Evolutionary conservation across 1,139 yeast genomes (phyloP).

Genomic region (Candida sanyaensis): DNA sequence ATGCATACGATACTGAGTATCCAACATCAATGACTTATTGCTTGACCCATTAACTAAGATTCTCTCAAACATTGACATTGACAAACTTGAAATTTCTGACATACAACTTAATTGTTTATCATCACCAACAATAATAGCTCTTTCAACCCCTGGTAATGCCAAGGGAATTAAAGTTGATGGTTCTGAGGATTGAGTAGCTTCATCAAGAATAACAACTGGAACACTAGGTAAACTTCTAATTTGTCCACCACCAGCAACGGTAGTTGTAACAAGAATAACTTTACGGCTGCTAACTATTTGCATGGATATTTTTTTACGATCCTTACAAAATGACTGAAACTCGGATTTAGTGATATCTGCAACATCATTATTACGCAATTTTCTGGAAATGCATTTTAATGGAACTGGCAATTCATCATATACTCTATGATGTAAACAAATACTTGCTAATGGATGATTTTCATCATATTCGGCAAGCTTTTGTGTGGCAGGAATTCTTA

Average conservation of each 20-base stretch:
- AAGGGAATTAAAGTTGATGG: conserved; percentile 68
- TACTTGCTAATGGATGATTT: conserved; percentile 55
- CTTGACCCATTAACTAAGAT: conserved; percentile 56
- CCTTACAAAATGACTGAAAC: conserved; percentile 49
- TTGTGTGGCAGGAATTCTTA: conserved; percentile 60
- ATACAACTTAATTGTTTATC: conserved; percentile 65
- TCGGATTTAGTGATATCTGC: conserved; percentile 28
- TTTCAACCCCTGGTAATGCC: conserved; percentile 64
- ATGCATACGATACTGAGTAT: conserved; percentile 74
- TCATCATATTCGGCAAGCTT: conserved; percentile 61
- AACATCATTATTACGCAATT: conserved; percentile 35
- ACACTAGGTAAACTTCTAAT: conserved; percentile 53
- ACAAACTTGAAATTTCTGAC: conserved; percentile 60
- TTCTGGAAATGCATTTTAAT: conserved; percentile 40
- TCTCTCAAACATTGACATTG: conserved; percentile 60
- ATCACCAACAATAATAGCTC: conserved; percentile 71
- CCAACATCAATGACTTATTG: conserved; percentile 61
- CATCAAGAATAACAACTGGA: conserved; percentile 66
- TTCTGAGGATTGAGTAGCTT: conserved; percentile 68
- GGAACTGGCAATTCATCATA: conserved; percentile 46
- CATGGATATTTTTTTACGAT: conserved; percentile 27
- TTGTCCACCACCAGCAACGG: conserved; percentile 66
- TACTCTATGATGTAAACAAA: conserved; percentile 65
- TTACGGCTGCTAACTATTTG: conserved; percentile 56
- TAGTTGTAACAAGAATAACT: conserved; percentile 69